Conservation (phyloP, 1,139 yeast genomes). For the Taphrina sp. region DNA sequence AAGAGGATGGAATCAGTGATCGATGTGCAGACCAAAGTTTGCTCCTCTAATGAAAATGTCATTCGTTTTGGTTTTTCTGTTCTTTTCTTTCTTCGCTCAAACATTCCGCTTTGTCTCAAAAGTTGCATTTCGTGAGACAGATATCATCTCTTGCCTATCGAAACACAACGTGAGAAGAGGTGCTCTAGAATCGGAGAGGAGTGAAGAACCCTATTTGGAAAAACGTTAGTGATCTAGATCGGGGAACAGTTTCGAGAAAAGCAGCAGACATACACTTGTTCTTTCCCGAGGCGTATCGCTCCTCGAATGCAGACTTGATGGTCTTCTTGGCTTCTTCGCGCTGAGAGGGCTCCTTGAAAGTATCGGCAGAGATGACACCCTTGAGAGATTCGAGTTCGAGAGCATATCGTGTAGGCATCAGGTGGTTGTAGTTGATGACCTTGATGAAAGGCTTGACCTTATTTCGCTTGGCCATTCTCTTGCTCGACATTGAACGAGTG, state of each 20-base stretch:
- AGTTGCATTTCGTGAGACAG: too few species aligned
- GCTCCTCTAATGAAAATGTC: too few species aligned
- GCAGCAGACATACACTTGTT: slow-evolving; percentile 26
- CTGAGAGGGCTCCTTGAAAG: slow-evolving; percentile 97
- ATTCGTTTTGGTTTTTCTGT: too few species aligned
- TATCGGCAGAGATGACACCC: slow-evolving; percentile 84
- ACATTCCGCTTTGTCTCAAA: too few species aligned
- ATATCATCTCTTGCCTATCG: too few species aligned
- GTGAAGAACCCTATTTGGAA: slow-evolving; percentile 27
- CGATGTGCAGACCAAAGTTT: too few species aligned
- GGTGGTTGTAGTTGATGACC: slow-evolving; percentile 99
- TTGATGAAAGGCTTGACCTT: slow-evolving; percentile 99
- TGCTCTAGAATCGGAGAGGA: slow-evolving; percentile 31
- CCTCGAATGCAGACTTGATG: slow-evolving; percentile 98
- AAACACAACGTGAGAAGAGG: too few species aligned
- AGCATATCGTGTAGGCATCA: slow-evolving; percentile 99
- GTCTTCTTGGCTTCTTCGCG: slow-evolving; percentile 99
- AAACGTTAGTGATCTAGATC: too few species aligned
- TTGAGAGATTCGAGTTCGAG: slow-evolving; percentile 96
- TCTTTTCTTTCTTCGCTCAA: too few species aligned
- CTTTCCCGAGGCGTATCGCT: slow-evolving; percentile 59
- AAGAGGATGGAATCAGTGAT: too few species aligned
- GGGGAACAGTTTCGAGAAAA: too few species aligned
- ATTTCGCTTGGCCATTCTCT: slow-evolving; percentile 96
- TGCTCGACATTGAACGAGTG: slow-evolving; percentile 90